These are phyloP conservation scores for Tilletiopsis washingtonensis DNA, from an alignment of 1,284 basidiomycete species.

Conservation along the genomic window DNA sequence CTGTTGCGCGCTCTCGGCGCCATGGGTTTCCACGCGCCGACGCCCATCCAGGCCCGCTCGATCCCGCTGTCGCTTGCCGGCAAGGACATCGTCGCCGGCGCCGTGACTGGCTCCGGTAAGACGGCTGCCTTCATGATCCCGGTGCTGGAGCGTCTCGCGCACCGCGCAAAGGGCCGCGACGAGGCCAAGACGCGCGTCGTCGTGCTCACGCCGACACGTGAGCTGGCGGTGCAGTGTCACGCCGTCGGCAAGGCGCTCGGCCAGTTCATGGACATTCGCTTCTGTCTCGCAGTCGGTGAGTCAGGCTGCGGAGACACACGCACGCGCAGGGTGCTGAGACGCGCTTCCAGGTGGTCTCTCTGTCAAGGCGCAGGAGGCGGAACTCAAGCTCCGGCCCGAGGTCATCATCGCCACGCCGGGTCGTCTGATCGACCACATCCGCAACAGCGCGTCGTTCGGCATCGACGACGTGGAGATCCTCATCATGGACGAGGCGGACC, in stretches of 20 bases:
- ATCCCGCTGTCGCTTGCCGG: slow-evolving; percentile 87
- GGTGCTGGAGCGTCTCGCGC: slow-evolving; percentile 72
- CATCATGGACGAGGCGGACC: slow-evolving; percentile 92
- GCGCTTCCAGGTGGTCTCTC: slow-evolving; percentile 66
- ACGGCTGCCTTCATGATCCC: slow-evolving; percentile 94
- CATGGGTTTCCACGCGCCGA: slow-evolving; percentile 74
- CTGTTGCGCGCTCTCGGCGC: slow-evolving; percentile 76
- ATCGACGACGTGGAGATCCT: slow-evolving; percentile 88
- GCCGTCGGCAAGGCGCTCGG: slow-evolving; percentile 80
- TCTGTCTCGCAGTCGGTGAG: slow-evolving; percentile 16
- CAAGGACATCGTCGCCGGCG: slow-evolving; percentile 88
- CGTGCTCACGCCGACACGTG: slow-evolving; percentile 83
- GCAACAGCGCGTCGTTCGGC: slow-evolving; percentile 87
- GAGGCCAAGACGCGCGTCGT: slow-evolving; percentile 75
- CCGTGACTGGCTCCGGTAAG: slow-evolving; percentile 92
- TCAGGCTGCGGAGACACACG: too few species aligned
- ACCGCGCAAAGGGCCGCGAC: slow-evolving; percentile 6
- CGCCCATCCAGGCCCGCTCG: slow-evolving; percentile 86
- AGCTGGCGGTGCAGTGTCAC: slow-evolving; percentile 87
- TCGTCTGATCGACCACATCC: slow-evolving; percentile 90
- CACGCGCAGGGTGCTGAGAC: too few species aligned
- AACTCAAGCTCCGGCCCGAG: slow-evolving; percentile 77
- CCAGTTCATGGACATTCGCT: slow-evolving; percentile 68
- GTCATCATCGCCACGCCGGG: slow-evolving; percentile 91
- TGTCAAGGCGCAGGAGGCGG: slow-evolving; percentile 77